Conservation (phyloP, 192 early-diverging fungal genomes). For the Mortierella antarctica region DNA sequence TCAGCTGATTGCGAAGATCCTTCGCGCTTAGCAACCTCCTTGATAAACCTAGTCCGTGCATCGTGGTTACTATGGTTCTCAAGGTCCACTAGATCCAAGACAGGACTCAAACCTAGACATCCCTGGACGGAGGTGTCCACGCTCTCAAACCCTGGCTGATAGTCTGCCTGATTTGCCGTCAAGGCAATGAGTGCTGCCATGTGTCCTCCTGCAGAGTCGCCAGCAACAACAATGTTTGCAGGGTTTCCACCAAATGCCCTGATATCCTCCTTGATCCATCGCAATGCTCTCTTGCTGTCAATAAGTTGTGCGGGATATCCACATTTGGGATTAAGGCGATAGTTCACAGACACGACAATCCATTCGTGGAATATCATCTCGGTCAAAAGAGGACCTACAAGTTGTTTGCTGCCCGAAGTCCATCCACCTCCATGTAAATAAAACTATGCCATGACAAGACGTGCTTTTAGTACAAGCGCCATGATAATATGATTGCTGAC, state of each 20-base stretch:
- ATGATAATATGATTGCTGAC: not conserved
- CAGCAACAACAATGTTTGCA: constrained; percentile 66
- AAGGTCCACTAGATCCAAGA: constrained; percentile 59
- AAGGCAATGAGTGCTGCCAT: constrained; percentile 65
- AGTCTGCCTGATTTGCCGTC: constrained; percentile 57
- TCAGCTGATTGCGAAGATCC: constrained; percentile 46
- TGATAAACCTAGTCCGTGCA: constrained; percentile 56
- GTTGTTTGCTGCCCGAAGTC: constrained; percentile 67
- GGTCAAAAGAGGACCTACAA: constrained; percentile 51
- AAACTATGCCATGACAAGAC: constrained; percentile 46
- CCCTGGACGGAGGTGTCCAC: constrained; percentile 71
- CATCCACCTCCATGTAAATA: constrained; percentile 77
- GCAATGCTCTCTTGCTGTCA: constrained; percentile 75
- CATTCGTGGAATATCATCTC: constrained; percentile 56
- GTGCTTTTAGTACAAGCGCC: not conserved
- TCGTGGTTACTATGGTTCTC: constrained; percentile 56
- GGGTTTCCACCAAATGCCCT: constrained; percentile 73
- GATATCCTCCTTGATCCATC: constrained; percentile 73
- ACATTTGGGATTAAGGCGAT: constrained; percentile 59
- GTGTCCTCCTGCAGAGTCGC: constrained; percentile 66
- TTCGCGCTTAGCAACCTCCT: constrained; percentile 40
- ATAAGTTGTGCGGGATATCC: constrained; percentile 68
- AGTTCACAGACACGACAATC: constrained; percentile 71
- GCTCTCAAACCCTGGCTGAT: constrained; percentile 67
- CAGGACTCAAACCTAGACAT: constrained; percentile 59